Percentiles rank a stretch among this genome's conserved stretches.
phyloP scores from a whole-genome alignment of 768 basidiomycete species.

The Lentinula lateritia region DNA sequence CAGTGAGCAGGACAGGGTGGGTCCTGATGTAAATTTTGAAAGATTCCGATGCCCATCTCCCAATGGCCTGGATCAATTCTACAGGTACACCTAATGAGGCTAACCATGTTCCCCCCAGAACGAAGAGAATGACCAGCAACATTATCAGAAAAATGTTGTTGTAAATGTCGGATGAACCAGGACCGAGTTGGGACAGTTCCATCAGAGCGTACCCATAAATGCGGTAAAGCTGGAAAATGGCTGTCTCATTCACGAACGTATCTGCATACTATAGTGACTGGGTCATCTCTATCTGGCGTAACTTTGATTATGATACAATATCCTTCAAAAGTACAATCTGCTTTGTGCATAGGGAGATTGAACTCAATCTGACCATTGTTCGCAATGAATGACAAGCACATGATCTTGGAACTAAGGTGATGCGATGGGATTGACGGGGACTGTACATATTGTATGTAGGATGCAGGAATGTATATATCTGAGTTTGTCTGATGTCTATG shows the following conservation, averaged over 20 bases:
- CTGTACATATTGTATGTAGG: no score
- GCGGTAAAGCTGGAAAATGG: neutral
- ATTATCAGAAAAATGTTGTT: neutral
- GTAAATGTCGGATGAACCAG: neutral
- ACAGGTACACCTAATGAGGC: conserved; percentile 18
- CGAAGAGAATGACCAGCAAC: conserved; percentile 18
- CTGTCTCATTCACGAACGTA: neutral
- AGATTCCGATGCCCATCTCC: conserved; percentile 24
- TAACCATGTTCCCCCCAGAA: conserved; percentile 6
- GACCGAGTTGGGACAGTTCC: neutral
- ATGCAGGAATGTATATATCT: no score
- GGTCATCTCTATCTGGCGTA: conserved; percentile 13
- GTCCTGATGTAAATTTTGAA: conserved; percentile 25
- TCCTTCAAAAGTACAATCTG: no score
- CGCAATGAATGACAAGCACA: no score
- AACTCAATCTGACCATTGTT: no score
- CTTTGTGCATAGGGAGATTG: no score
- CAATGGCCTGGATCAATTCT: conserved; percentile 20
- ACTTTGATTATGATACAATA: no score
- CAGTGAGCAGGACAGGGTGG: conserved; percentile 19
- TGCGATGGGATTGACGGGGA: no score
- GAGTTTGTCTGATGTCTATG: no score
- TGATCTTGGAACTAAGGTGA: no score
- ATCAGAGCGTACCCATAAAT: neutral
- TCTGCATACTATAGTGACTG: neutral